Base-by-base conservation (phyloP, 2,329 filamentous ascomycete species). In the Xenosphaeropsis pyriputrescens region DNA sequence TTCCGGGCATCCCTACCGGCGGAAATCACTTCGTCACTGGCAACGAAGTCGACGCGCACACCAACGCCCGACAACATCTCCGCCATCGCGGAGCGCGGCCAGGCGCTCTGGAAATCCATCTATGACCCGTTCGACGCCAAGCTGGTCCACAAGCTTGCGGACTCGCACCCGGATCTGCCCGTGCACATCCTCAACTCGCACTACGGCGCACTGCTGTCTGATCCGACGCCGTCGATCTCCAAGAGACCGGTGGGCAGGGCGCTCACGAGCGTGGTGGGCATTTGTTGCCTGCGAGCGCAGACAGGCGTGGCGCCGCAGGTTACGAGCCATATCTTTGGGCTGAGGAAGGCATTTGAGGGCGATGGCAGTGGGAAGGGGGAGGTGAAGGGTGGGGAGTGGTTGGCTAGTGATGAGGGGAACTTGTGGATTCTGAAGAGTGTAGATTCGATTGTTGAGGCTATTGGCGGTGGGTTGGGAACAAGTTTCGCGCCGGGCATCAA, bases 281-380 rank as follows among this genome's bases (percentile, higher is more conserved):
- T 93, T 19, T 67, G 82, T 5, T 86, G 82, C 50, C 55, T 93
- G 54, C 62, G 85, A 3, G 71, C 84, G 33, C 85, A 91, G 64
- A 82, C 79, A 8, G 85, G 85, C 1, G 85, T 91, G 0, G 85
- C 76, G 0, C 85, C 84, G 1, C 85, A 91, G 63, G 82, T 93
- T 11, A 60, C 81, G 14, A 85, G 78, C 46, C 85, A 93, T 57
- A 67, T 91, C 0, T 89, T 86, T 60, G 85, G 85, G 0, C 53
- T 93, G 57, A 60, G 80, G 41, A 91, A 91, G 62, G 81, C 75
- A 1, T 66, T 80, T 37, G 74, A 81, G 45, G 22, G 8, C 8
- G 77, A 85, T 55, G 81, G 78, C 1, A 64, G 62, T 15, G 68
- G 57, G n/a, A 43, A 46, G 56, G 67, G 58, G 29, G 54, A 58